Conservation (phyloP, 768 basidiomycete genomes). For the Pholiota microspora region DNA sequence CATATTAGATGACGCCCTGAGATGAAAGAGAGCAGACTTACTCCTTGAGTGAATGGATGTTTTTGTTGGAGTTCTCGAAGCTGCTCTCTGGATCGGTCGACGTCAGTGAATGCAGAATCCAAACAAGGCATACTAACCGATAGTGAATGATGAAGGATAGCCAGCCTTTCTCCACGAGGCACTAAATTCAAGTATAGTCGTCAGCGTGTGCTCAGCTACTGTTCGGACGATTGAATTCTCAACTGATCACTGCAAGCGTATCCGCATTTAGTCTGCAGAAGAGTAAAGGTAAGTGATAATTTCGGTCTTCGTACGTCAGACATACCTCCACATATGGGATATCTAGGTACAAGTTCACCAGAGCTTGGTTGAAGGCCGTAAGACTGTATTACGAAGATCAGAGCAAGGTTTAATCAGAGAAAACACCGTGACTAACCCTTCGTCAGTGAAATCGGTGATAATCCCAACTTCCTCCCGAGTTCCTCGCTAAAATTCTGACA, state of each 20-base stretch:
- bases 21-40: conserved; percentile 36
- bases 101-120: conserved; percentile 15
- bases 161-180: conserved; percentile 88
- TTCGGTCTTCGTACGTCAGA: conserved; percentile 9
- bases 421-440: conserved; percentile 39
- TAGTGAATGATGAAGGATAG: conserved; percentile 81
- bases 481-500: conserved; percentile 46
- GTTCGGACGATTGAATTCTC: conserved; percentile 25
- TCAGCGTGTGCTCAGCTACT: conserved; percentile 28
- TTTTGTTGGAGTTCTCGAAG: conserved; percentile 75
- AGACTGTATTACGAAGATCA: conserved; percentile 44
- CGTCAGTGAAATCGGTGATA: conserved; percentile 81
- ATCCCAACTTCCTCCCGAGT: conserved; percentile 78
- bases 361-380: conserved; percentile 74
- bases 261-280: conserved; percentile 75
- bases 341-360: conserved; percentile 76
- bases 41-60: conserved; percentile 84
- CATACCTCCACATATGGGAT: conserved; percentile 74
- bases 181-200: conserved; percentile 25
- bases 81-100: conserved; percentile 51
- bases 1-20: background rate
- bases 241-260: conserved; percentile 96
- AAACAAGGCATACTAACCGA: conserved; percentile 47
- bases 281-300: conserved; percentile 8
- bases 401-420: conserved; percentile 13